Evolutionary conservation across 2,329 filamentous ascomycete genomes (phyloP), one percentile per base, ranked within the genome.

Genomic region (Xylaria sp.): DNA sequence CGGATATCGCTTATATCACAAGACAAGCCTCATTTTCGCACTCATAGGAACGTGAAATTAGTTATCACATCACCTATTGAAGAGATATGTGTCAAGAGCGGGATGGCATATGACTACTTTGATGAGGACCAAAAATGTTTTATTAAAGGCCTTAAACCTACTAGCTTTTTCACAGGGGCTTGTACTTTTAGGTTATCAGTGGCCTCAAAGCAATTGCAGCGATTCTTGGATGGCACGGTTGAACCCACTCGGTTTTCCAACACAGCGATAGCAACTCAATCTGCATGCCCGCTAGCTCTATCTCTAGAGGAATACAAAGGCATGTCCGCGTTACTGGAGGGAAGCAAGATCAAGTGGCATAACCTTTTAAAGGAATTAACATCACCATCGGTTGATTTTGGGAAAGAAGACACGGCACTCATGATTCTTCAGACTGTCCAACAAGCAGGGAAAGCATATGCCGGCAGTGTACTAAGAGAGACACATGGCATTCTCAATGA

Each of bases 281-380:
- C 66, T 0, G 52, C 70, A 0, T 87, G 85, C 49, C 84, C 86
- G 0, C 10, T 58, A 0, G 67, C 79, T 21, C 74, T 90, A 57
- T 76, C 80, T 0, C 60, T 85, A 0, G 79, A 81, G 0, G 85
- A 90, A 54, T 88, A 80, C 68, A 82, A 83, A 52, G 75, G 79
- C 0, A 79, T 88, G n/a, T 76, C 77, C 0, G 69, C 78, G 0
- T 64, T 89, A 2, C 78, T 81, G 0, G 68, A 81, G 1, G 85
- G 85, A 0, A 60, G 76, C 17, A 68, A 71, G 1, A 71, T 87
- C 8, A 83, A 85, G 52, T 89, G 85, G 82, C 67, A 76, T 8
- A 88, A 87, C 54, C 80, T 89, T 3, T 68, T 86, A 0, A 68
- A 76, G 0, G 81, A 87, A 66, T 70, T 89, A 3, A 71, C 73